phyloP scores from a whole-genome alignment of 345 rosid species.

The Hibiscus mutabilis region DNA sequence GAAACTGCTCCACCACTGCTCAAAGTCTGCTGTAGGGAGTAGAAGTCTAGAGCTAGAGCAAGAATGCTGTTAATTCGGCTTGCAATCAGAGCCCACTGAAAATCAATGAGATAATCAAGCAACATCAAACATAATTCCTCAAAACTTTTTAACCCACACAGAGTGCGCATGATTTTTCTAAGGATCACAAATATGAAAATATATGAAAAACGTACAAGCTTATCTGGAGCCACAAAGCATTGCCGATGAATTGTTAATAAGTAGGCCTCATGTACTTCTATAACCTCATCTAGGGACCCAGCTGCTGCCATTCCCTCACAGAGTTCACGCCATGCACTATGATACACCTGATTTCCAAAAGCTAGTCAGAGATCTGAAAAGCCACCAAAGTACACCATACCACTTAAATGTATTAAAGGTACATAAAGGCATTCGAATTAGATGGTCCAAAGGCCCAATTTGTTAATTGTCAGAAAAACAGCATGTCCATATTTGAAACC shows the following conservation, averaged over 20 bases:
- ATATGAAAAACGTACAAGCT: slow-evolving; percentile 48
- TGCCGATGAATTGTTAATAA: slow-evolving; percentile 89
- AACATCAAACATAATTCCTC: background rate
- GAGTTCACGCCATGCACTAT: slow-evolving; percentile 92
- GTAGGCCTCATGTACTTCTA: slow-evolving; percentile 94
- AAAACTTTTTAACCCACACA: slow-evolving; percentile 9
- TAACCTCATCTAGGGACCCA: slow-evolving; percentile 87
- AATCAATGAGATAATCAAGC: slow-evolving; percentile 16
- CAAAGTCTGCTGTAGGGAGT: slow-evolving; percentile 77
- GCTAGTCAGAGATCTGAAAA: slow-evolving; percentile 14
- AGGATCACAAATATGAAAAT: slow-evolving; percentile 4
- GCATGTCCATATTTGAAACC: background rate
- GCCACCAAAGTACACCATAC: background rate
- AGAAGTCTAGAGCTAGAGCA: slow-evolving; percentile 84
- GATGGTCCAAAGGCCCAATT: background rate
- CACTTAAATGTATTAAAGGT: background rate
- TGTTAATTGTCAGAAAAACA: background rate
- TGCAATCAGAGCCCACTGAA: slow-evolving; percentile 89
- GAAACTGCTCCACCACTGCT: slow-evolving; percentile 71
- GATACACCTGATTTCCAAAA: slow-evolving; percentile 71
- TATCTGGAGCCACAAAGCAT: slow-evolving; percentile 95
- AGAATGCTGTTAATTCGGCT: slow-evolving; percentile 87
- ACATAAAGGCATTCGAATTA: background rate
- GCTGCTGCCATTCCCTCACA: slow-evolving; percentile 87
- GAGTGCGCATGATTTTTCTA: background rate